Base-by-base conservation (phyloP, 164 flowering plant genomes). In the Macadamia tetraphylla region DNA sequence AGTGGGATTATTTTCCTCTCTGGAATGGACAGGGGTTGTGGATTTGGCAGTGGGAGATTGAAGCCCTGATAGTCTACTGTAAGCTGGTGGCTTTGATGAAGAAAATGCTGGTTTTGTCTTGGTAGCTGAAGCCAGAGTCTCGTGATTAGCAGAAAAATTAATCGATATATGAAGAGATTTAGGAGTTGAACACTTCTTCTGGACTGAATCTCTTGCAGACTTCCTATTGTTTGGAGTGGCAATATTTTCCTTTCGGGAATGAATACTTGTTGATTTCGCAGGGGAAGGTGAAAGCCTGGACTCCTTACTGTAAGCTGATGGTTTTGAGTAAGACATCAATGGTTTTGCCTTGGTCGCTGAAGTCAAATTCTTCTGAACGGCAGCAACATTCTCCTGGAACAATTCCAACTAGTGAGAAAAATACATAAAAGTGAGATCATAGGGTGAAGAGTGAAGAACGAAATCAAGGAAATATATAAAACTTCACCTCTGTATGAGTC, bases 351-450 rank as follows among this genome's bases (percentile, higher is more conserved):
- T 73, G 63, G 65, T 76, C 29, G 56, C 42, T 42, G 67, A 68
- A 56, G 67, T 59, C 57, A 58, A 44, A 55, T 15, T 68, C 40
- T 64, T 68, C 73, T 59, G 56, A 62, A 8, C 4, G 23, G 31
- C 31, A 8, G 60, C 9, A n/a, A 58, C 8, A 29, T n/a, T 71
- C 64, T 79, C 82, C 90, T 87, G 81, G 35, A 64, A 60, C 9
- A 73, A 23, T 29, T 31, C 13, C n/a, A 17, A 62, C 40, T 46
- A 42, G 64, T 51, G 42, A 73, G 55, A 46, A 46, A 23, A 32
- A n/a, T 32, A 35, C 18, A 35, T 35, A 4, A 49, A 62, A 53
- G 10, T 11, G 29, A 42, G 51, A 62, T 15, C 35, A 40, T 42
- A 14, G 49, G 11, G 42, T 30, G 8, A 18, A 55, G 62, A 61